A percentile compares a stretch with the other conserved stretches of the same genome.
Conservation (phyloP, 192 early-diverging fungal species). For the Thoreauomyces humboldtii region DNA sequence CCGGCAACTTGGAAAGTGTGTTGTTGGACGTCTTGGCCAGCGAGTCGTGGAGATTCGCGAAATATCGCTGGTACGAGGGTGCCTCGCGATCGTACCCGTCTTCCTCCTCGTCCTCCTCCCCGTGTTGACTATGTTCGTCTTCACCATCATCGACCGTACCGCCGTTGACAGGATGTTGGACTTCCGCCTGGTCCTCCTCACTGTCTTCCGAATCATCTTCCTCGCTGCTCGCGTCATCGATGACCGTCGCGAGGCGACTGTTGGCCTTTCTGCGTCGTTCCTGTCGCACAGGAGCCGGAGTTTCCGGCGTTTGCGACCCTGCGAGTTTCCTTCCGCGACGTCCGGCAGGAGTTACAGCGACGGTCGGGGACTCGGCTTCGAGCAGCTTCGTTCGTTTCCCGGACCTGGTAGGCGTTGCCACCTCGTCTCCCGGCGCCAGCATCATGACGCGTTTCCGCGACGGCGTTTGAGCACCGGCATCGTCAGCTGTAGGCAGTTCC, state of each 20-base stretch:
- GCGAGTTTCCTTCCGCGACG: not conserved
- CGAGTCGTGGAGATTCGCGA: constrained; percentile 63
- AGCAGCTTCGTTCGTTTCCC: not conserved
- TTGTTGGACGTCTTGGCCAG: constrained; percentile 74
- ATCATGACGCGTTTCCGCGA: not conserved
- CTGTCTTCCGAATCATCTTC: constrained; percentile 33
- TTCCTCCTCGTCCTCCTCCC: constrained; percentile 10
- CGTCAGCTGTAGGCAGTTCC: not conserved
- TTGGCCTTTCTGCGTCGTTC: constrained; percentile 4
- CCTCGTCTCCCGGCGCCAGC: not conserved
- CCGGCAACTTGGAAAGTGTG: constrained; percentile 77
- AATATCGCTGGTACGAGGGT: constrained; percentile 51
- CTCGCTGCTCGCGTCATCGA: constrained; percentile 21
- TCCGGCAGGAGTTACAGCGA: not conserved
- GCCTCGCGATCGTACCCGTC: constrained; percentile 35
- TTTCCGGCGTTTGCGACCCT: not conserved
- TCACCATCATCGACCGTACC: constrained; percentile 1
- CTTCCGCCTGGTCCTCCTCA: constrained; percentile 29
- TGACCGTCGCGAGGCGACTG: constrained; percentile 10
- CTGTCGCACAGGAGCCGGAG: constrained; percentile 1
- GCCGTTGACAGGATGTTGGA: constrained; percentile 5
- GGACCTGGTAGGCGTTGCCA: constrained; percentile 11
- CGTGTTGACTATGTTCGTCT: not conserved
- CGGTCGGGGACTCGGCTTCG: not conserved
- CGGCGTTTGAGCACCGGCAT: not conserved